Evolutionary conservation across 805 yeast species (phyloP), one percentile per base, ranked within the genome.

Genomic region (Wickerhamomyces pijperi): DNA sequence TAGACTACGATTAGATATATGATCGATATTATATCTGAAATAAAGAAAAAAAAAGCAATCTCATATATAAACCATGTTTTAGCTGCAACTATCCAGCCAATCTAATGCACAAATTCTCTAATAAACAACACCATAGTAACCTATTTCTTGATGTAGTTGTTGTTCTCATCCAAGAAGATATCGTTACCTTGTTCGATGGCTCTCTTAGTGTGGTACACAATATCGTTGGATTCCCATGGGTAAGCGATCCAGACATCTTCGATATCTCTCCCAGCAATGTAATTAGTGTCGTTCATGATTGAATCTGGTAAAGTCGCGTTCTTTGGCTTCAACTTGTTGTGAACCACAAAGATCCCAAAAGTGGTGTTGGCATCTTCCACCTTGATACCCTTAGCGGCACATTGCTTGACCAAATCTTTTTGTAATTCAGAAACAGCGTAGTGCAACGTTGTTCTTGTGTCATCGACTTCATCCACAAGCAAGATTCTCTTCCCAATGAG

Each of bases 161-260:
- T 31, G 13, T 31, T 31, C 15, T 31, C 33, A 31, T 31, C 33
- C 14, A 63, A 42, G 47, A 60, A 64, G 12, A 67, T 63, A 53
- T 82, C 88, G 51, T 82, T 80, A 21, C 82, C 88, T 62, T 82
- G 92, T 51, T 72, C 74, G 45, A 76, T 67, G 32, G 90, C 88
- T 65, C 63, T 75, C 59, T 70, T 67, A 31, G 83, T 80, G 50
- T 82, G 92, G 56, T 63, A 65, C 19, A 78, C 86, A 52, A 82
- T 82, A 57, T 82, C 88, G 41, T 71, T 69, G 16, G 82, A 72
- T 57, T 82, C 92, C 94, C 94, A 82, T 35, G 94, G 94, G 53
- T 82, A 82, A 18, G 92, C 88, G 47, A 79, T 82, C 94, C 94
- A 82, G 42, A 68, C 68, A 53, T 83, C 92, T 28, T 82, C 87